Evolutionary conservation across 2,329 filamentous ascomycete genomes (phyloP), one percentile per base, ranked within the genome.

Genomic region (Phialocephala subalpina): DNA sequence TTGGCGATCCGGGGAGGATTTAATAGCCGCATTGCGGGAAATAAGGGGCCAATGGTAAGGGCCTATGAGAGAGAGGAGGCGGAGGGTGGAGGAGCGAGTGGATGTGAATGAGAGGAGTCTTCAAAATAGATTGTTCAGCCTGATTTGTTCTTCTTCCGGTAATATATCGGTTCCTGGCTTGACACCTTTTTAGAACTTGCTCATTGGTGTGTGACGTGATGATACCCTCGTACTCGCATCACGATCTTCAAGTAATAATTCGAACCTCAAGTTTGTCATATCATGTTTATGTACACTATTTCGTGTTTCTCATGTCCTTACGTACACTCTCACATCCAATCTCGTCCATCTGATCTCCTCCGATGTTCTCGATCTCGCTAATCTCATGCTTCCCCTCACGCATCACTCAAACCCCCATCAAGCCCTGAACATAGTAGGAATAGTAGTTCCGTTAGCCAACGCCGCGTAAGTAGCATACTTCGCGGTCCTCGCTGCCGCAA

Each of bases 381-480:
- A 22, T 25, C 11, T 49, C 45, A n/a, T 42, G 9, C n/a, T 11
- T 12, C 3, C 2, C 12, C 11, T n/a, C 49, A 53, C 25, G n/a
- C n/a, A n/a, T n/a, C n/a, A 29, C 12, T 25, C 22, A 8, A 14
- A 5, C 8, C 18, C 11, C 18, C 18, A 1, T 25, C 29, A 27
- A 53, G 22, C 49, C 22, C 27, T 33, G 11, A 53, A 53, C 3
- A 18, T 33, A 8, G 14, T 53, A 11, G 27, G 49, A 9, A 33
- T 18, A 27, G 16, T 33, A 29, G 29, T 38, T 1, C 55, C 55
- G 22, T 56, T 59, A 25, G 64, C 67, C 57, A 63, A 38, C 18
- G 38, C 58, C 25, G 66, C 66, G 63, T 63, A 68, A 7, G 36
- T 66, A 25, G 45, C 67, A 61, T 67, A 71, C 8, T 55, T 58